Conservation (phyloP, 176 grass and related monocot species). For the Carex littledalei region DNA sequence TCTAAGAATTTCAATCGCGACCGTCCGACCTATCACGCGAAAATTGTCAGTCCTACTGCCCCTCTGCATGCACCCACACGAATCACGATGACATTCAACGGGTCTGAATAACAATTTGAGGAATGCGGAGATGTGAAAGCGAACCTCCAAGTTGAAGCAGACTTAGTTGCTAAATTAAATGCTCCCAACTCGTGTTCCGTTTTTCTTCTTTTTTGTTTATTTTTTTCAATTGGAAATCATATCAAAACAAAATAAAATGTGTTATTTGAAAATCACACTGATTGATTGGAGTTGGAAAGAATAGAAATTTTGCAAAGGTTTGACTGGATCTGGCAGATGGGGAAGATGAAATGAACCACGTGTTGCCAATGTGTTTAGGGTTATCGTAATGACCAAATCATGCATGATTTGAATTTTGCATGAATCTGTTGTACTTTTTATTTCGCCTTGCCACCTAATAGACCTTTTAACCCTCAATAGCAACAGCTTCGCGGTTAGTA, state of each 20-base stretch:
- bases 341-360: neutral
- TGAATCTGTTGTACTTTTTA: neutral
- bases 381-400: neutral
- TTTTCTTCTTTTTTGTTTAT: neutral
- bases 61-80: neutral
- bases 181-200: neutral
- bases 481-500: neutral
- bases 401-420: neutral
- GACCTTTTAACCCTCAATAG: neutral
- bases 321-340: neutral
- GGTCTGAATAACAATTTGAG: neutral
- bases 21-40: neutral
- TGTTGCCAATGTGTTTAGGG: neutral
- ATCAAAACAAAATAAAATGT: neutral
- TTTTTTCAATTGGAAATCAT: neutral
- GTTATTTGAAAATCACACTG: neutral
- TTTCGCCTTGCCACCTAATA: neutral
- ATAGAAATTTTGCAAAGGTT: neutral
- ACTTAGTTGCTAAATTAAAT: neutral
- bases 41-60: neutral
- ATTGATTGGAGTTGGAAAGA: neutral
- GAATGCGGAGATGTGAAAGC: neutral
- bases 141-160: neutral
- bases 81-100: neutral
- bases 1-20: neutral